Evolutionary conservation across 768 basidiomycete genomes (phyloP).

Genomic region (Collybiopsis confluens): DNA sequence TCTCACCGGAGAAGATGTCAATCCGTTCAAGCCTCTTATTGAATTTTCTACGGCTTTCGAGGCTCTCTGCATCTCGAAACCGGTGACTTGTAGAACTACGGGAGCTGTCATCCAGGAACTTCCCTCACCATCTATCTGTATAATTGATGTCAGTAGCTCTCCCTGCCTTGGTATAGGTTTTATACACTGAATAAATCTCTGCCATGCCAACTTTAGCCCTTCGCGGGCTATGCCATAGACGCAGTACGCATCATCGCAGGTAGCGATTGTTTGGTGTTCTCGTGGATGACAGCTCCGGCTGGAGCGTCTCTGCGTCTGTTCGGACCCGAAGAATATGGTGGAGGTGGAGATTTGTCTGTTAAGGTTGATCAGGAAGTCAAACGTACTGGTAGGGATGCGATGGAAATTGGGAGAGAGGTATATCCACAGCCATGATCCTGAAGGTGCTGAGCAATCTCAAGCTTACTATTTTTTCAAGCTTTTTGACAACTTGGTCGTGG

Average conservation of each 20-base stretch:
- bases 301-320: background rate
- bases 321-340: background rate
- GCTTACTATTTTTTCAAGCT: background rate
- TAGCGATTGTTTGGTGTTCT: background rate
- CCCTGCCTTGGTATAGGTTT: background rate
- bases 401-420: background rate
- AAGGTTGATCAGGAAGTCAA: background rate
- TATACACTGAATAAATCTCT: background rate
- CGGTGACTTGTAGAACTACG: background rate
- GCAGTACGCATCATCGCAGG: conserved; percentile 1
- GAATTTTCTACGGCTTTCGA: conserved; percentile 1
- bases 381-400: background rate
- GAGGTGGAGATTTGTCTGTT: background rate
- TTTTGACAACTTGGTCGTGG: background rate
- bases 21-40: background rate
- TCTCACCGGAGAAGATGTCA: background rate
- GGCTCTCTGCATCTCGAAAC: background rate
- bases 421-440: background rate
- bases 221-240: conserved; percentile 1
- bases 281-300: conserved; percentile 1
- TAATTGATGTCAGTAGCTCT: background rate
- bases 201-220: background rate
- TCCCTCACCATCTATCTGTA: background rate
- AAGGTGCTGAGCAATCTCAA: too few species aligned
- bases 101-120: background rate